A percentile compares a stretch with the other conserved stretches of the same genome.
These are phyloP conservation scores for Gracilariopsis chorda DNA, from an alignment of 23 red algal species.

Conservation along the genomic window DNA sequence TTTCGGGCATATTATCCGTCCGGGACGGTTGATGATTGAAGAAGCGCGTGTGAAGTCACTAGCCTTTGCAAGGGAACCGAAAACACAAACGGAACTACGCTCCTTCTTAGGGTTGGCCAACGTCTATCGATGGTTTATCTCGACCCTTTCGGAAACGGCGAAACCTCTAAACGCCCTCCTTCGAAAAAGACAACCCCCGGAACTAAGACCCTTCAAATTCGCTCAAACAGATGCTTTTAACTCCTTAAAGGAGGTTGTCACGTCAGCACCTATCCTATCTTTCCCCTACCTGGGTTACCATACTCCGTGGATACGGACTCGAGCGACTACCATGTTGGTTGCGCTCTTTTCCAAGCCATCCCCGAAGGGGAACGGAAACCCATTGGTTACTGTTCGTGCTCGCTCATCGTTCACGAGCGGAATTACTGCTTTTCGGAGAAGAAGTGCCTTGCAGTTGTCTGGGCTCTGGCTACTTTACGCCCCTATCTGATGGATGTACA, in stretches of 20 bases:
- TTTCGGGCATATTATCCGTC: background rate
- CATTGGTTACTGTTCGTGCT: background rate
- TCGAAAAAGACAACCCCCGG: background rate
- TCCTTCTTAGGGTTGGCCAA: background rate
- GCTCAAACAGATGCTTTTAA: background rate
- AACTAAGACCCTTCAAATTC: background rate
- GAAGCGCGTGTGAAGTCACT: background rate
- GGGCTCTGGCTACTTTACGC: background rate
- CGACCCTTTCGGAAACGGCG: background rate
- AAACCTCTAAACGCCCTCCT: background rate
- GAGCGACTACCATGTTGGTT: background rate
- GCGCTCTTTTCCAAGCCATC: background rate
- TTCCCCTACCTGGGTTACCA: background rate
- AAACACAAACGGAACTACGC: background rate
- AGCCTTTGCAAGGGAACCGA: background rate
- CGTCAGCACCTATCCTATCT: background rate
- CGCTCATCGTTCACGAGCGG: background rate
- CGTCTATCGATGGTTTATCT: background rate
- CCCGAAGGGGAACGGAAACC: background rate
- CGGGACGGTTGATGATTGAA: background rate
- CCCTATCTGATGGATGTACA: background rate
- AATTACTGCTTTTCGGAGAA: background rate
- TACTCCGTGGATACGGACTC: constrained; percentile 16
- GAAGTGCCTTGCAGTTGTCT: background rate
- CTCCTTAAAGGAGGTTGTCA: background rate